These are phyloP conservation scores for Solanum sejunctum DNA, from an alignment of 257 asterid species.

Conservation along the genomic window DNA sequence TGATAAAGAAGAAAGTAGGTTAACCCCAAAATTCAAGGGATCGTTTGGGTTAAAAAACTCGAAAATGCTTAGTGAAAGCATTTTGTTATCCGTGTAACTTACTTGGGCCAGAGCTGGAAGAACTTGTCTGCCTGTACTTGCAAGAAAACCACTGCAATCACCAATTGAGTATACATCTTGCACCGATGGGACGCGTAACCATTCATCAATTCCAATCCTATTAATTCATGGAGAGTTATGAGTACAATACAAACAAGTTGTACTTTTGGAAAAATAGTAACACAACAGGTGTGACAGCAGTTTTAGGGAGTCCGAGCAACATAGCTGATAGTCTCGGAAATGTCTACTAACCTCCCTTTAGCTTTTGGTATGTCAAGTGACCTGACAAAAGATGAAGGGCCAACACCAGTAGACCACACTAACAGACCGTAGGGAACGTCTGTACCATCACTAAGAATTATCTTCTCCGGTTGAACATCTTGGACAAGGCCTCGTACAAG, in stretches of 20 bases:
- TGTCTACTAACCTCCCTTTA: constrained; percentile 60
- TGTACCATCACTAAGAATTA: constrained; percentile 68
- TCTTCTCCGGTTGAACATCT: constrained; percentile 72
- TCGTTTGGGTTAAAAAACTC: too few species aligned
- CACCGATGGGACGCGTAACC: constrained; percentile 75
- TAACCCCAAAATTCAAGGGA: too few species aligned
- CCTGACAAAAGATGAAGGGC: constrained; percentile 77
- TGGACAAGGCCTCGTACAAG: constrained; percentile 83
- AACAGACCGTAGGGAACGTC: constrained; percentile 87
- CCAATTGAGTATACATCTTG: constrained; percentile 84
- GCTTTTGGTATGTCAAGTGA: constrained; percentile 71
- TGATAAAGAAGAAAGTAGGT: too few species aligned
- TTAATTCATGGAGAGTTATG: neutral
- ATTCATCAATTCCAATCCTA: constrained; percentile 96
- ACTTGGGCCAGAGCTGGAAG: constrained; percentile 95
- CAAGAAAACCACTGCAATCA: constrained; percentile 93
- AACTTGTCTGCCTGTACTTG: constrained; percentile 78
- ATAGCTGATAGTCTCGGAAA: too few species aligned
- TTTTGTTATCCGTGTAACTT: neutral
- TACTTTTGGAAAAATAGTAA: too few species aligned
- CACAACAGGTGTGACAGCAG: too few species aligned
- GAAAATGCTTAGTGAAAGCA: too few species aligned
- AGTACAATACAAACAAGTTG: neutral
- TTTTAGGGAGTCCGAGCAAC: too few species aligned
- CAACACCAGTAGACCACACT: constrained; percentile 99